Conservation (phyloP, 306 rosid genomes). For the Vigna trinervia region DNA sequence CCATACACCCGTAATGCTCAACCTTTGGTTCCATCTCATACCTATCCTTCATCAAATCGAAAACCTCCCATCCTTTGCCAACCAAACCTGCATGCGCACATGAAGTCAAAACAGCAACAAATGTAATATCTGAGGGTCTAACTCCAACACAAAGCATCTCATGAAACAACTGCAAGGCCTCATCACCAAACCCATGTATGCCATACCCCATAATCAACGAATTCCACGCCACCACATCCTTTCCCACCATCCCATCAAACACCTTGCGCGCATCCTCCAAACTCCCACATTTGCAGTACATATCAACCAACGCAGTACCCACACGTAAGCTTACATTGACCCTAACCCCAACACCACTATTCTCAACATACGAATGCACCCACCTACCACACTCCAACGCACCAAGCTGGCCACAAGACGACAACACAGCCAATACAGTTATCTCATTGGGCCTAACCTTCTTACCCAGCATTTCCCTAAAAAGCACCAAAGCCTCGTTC, state of each 20-base stretch:
- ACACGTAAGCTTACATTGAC: slow-evolving; percentile 56
- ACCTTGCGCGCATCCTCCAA: slow-evolving; percentile 69
- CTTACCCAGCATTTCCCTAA: slow-evolving; percentile 64
- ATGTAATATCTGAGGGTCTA: slow-evolving; percentile 66
- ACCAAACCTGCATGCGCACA: slow-evolving; percentile 80
- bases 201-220: slow-evolving; percentile 80
- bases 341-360: slow-evolving; percentile 45
- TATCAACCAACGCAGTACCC: slow-evolving; percentile 79
- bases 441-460: slow-evolving; percentile 69
- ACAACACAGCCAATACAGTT: slow-evolving; percentile 68
- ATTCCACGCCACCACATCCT: slow-evolving; percentile 82
- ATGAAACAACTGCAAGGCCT: slow-evolving; percentile 66
- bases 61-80: slow-evolving; percentile 60
- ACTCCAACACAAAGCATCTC: slow-evolving; percentile 58
- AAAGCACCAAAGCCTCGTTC: slow-evolving; percentile 63
- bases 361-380: slow-evolving; percentile 71
- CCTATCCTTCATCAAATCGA: slow-evolving; percentile 61
- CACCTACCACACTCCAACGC: slow-evolving; percentile 79
- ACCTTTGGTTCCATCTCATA: slow-evolving; percentile 65
- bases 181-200: slow-evolving; percentile 69
- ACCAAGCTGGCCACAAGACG: slow-evolving; percentile 85
- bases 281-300: slow-evolving; percentile 82
- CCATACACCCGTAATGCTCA: slow-evolving; percentile 87
- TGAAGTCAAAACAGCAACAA: slow-evolving; percentile 71
- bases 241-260: slow-evolving; percentile 57